These are phyloP conservation scores for Caryopteris hybrid DNA, from an alignment of 305 asterid species.

Conservation along the genomic window DNA sequence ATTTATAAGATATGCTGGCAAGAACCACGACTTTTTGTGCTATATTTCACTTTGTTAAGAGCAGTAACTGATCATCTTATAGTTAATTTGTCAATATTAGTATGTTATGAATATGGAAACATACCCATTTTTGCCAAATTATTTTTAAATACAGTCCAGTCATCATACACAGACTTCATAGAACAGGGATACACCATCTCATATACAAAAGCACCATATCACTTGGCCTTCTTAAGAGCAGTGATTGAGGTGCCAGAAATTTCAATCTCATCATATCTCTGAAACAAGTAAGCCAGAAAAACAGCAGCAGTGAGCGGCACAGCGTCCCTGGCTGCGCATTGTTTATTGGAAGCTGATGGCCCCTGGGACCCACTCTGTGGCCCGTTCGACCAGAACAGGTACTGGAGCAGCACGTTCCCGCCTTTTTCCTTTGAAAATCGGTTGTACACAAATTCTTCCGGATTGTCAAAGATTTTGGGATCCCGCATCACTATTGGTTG, in stretches of 20 bases:
- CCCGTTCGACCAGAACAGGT: constrained; percentile 88
- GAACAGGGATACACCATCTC: not conserved
- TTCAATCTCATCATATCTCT: constrained; percentile 66
- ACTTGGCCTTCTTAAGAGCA: constrained; percentile 49
- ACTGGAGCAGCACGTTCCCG: constrained; percentile 45
- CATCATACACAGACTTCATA: not conserved
- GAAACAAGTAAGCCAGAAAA: constrained; percentile 69
- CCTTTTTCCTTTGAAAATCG: constrained; percentile 61
- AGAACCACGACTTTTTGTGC: not conserved
- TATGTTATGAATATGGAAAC: not conserved
- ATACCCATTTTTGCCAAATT: not conserved
- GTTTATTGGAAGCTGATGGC: constrained; percentile 67
- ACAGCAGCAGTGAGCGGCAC: constrained; percentile 68
- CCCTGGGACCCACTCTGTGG: constrained; percentile 58
- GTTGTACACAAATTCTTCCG: constrained; percentile 52
- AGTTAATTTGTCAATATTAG: not conserved
- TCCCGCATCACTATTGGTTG: constrained; percentile 79
- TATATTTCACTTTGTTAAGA: no score
- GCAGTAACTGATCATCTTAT: not conserved
- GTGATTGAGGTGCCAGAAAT: constrained; percentile 46
- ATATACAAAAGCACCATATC: constrained; percentile 1
- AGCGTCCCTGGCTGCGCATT: constrained; percentile 59
- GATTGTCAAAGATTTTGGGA: constrained; percentile 60
- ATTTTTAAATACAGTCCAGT: not conserved
- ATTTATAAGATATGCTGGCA: not conserved